A percentile compares a stretch with the other conserved stretches of the same genome.
phyloP scores from a whole-genome alignment of 208 protist species.

The Endotrypanum monterogeii region DNA sequence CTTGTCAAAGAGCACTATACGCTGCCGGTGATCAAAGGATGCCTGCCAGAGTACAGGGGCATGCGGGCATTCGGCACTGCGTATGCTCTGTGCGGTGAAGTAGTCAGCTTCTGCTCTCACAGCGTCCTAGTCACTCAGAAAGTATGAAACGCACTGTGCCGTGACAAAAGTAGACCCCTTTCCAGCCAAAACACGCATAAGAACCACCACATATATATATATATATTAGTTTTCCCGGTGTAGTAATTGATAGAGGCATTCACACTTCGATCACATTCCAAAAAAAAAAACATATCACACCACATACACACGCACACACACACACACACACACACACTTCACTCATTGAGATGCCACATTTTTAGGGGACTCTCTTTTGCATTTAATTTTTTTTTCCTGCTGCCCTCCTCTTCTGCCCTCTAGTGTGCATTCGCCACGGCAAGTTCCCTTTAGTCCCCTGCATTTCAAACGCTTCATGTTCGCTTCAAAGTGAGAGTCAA shows the following conservation, averaged over 20 bases:
- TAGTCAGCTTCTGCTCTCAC: background rate
- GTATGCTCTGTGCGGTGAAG: background rate
- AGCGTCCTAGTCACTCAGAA: background rate
- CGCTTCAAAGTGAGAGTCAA: background rate
- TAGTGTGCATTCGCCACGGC: background rate
- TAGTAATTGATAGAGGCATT: background rate
- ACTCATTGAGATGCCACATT: background rate
- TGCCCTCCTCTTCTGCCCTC: background rate
- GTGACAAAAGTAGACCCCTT: background rate
- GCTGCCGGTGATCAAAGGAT: too few relatives aligned
- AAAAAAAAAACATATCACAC: background rate
- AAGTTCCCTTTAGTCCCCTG: background rate
- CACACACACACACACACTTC: background rate
- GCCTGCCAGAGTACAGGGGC: too few relatives aligned
- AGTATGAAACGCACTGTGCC: background rate
- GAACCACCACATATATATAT: background rate
- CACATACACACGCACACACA: too few relatives aligned
- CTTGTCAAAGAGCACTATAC: background rate
- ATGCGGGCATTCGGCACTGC: background rate
- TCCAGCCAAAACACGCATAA: background rate
- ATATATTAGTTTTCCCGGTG: background rate
- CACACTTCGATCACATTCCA: background rate
- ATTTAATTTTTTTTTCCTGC: background rate
- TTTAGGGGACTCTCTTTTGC: background rate
- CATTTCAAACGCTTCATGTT: background rate